These are phyloP conservation scores for Fusarium nematophilum DNA, from an alignment of 2,329 filamentous ascomycete genomes.

Conservation along the genomic window DNA sequence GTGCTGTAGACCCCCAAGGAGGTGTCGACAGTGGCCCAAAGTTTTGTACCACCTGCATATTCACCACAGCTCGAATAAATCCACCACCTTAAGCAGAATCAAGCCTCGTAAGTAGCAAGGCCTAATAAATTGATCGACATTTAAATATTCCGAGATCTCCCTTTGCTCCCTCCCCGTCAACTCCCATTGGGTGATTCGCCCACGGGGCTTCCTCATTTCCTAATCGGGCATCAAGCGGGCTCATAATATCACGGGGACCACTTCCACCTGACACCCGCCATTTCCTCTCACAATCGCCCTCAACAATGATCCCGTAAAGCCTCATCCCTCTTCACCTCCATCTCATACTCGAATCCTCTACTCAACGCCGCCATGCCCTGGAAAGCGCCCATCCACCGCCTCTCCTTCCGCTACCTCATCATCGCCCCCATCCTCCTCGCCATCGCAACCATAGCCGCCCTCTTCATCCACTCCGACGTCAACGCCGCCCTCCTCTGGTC, in stretches of 20 bases:
- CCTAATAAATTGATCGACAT: too few species aligned
- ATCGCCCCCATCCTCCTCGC: constrained; percentile 61
- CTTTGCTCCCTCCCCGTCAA: too few species aligned
- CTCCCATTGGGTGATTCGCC: too few species aligned
- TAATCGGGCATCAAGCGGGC: too few species aligned
- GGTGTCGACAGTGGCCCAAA: too few species aligned
- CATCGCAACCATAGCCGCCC: constrained; percentile 52
- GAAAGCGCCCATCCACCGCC: constrained; percentile 61
- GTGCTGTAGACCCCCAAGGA: too few species aligned
- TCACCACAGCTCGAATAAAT: too few species aligned
- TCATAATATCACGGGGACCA: constrained; percentile 36
- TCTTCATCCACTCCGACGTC: constrained; percentile 61
- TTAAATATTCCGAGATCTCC: too few species aligned
- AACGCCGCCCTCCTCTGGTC: constrained; percentile 65
- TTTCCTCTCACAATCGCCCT: not conserved
- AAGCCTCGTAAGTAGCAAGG: too few species aligned
- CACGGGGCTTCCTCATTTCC: too few species aligned
- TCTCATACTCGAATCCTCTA: not conserved
- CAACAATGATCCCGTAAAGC: not conserved
- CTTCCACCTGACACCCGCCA: constrained; percentile 29
- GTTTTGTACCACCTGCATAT: too few species aligned
- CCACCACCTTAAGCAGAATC: too few species aligned
- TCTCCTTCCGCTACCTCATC: constrained; percentile 64
- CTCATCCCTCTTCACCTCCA: not conserved
- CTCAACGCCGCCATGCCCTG: constrained; percentile 31